phyloP scores from a whole-genome alignment of 2,329 filamentous ascomycete genomes.

The Penicillium sclerotigenum region DNA sequence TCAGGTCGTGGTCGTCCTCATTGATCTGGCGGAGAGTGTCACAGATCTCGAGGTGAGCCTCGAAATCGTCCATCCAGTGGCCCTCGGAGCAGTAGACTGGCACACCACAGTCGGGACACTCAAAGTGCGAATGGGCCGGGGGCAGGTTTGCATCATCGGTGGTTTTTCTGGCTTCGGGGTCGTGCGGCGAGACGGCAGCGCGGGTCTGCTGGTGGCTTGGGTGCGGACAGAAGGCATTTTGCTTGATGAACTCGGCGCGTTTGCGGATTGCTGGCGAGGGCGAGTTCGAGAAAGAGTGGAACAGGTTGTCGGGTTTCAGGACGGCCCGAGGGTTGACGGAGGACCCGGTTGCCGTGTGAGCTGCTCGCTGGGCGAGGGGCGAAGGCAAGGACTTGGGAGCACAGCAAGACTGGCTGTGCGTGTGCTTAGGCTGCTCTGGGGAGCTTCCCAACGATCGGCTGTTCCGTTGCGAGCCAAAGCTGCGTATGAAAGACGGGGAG shows the following conservation, averaged over 20 bases:
- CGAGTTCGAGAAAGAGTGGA: conserved; percentile 86
- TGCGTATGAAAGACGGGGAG: conserved; percentile 25
- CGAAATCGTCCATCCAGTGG: conserved; percentile 95
- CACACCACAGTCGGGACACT: conserved; percentile 93
- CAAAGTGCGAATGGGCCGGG: conserved; percentile 82
- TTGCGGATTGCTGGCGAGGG: conserved; percentile 83
- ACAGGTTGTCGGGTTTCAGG: conserved; percentile 75
- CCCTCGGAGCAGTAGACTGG: conserved; percentile 91
- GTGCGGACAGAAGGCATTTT: conserved; percentile 91
- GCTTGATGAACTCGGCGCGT: conserved; percentile 84
- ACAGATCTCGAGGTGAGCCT: conserved; percentile 86
- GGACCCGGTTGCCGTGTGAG: conserved; percentile 23
- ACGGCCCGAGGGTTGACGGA: conserved; percentile 37
- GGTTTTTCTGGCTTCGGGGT: conserved; percentile 60
- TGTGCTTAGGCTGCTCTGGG: conserved; percentile 20
- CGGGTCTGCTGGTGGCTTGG: conserved; percentile 77
- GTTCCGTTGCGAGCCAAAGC: conserved; percentile 29
- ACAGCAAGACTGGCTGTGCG: conserved; percentile 1
- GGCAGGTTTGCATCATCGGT: conserved; percentile 49
- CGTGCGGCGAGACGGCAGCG: conserved; percentile 61
- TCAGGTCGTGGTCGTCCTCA: conserved; percentile 93
- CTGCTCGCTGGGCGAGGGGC: conserved; percentile 27
- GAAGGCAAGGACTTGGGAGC: conserved; percentile 12
- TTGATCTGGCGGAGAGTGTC: conserved; percentile 90
- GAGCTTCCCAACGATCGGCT: conserved; percentile 18